Evolutionary conservation across 2,329 filamentous ascomycete species (phyloP).

Genomic region (Plenodomus tracheiphilus): DNA sequence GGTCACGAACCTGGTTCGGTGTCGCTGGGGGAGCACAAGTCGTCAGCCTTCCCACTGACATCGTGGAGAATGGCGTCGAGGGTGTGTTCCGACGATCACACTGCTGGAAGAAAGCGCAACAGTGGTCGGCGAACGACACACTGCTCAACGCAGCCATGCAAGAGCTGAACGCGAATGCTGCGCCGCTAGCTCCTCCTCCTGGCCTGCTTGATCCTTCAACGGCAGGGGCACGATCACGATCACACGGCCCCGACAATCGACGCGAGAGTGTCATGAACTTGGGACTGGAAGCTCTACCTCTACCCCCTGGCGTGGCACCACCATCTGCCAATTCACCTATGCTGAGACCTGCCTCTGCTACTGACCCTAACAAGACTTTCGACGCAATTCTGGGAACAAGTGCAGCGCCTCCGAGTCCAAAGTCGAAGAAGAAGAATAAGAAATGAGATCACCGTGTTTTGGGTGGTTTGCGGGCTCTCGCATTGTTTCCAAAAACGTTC

Average conservation of each 20-base stretch:
- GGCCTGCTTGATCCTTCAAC: constrained; percentile 28
- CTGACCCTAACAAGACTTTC: constrained; percentile 52
- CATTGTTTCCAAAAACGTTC: constrained; percentile 4
- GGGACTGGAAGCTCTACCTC: constrained; percentile 52
- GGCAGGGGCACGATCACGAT: constrained; percentile 21
- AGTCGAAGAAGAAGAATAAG: constrained; percentile 34
- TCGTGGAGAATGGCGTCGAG: constrained; percentile 68
- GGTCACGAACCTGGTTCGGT: constrained; percentile 71
- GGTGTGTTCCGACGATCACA: constrained; percentile 70
- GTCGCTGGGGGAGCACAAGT: constrained; percentile 68
- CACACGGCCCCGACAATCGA: constrained; percentile 38
- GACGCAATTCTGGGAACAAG: constrained; percentile 51
- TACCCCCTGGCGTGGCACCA: constrained; percentile 50
- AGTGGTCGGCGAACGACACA: constrained; percentile 56
- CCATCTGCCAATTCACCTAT: constrained; percentile 29
- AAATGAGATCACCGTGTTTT: constrained; percentile 15
- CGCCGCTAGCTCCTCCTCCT: constrained; percentile 38
- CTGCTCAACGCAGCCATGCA: constrained; percentile 41
- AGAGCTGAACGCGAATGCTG: constrained; percentile 33
- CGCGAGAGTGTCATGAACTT: constrained; percentile 51
- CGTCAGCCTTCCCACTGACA: constrained; percentile 64
- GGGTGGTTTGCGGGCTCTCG: background rate
- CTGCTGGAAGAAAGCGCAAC: constrained; percentile 67
- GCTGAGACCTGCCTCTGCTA: constrained; percentile 33
- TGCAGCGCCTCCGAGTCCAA: constrained; percentile 22